These are phyloP conservation scores for Elongisporangium senticosum DNA, from an alignment of 352 stramenopile species.

Conservation along the genomic window DNA sequence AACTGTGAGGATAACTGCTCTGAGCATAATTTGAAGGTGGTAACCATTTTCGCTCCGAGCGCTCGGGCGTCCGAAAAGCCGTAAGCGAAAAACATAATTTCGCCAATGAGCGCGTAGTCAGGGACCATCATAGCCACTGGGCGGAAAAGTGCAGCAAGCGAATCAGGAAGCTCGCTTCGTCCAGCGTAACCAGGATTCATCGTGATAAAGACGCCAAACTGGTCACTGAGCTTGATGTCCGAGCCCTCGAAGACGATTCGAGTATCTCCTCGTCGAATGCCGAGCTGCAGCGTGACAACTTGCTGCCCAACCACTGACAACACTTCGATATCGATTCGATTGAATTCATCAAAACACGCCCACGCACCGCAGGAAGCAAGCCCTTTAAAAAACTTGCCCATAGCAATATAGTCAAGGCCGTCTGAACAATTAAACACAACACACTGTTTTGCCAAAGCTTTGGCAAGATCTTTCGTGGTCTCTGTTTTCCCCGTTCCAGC, in stretches of 20 bases:
- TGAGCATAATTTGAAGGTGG: conserved; percentile 93
- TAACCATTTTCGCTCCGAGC: conserved; percentile 94
- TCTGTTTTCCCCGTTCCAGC: conserved; percentile 93
- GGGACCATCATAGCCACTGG: conserved; percentile 97
- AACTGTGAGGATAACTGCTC: conserved; percentile 93
- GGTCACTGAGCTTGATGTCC: conserved; percentile 89
- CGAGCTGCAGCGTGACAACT: conserved; percentile 83
- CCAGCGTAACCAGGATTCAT: conserved; percentile 96
- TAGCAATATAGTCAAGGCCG: conserved; percentile 92
- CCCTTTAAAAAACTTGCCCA: conserved; percentile 93
- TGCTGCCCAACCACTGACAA: conserved; percentile 83
- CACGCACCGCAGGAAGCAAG: conserved; percentile 90
- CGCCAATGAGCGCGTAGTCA: conserved; percentile 93
- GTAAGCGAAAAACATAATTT: conserved; percentile 97
- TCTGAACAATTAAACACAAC: conserved; percentile 96
- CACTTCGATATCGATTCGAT: conserved; percentile 94
- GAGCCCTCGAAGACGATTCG: conserved; percentile 92
- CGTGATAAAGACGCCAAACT: conserved; percentile 95
- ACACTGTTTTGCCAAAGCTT: conserved; percentile 92
- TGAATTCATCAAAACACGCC: conserved; percentile 97
- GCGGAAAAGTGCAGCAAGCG: conserved; percentile 92
- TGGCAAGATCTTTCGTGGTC: conserved; percentile 92
- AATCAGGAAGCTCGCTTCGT: conserved; percentile 92
- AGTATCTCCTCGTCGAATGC: conserved; percentile 82
- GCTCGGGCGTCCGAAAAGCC: conserved; percentile 92